phyloP scores from a whole-genome alignment of 257 asterid species.

The Oldenlandia corymbosa region DNA sequence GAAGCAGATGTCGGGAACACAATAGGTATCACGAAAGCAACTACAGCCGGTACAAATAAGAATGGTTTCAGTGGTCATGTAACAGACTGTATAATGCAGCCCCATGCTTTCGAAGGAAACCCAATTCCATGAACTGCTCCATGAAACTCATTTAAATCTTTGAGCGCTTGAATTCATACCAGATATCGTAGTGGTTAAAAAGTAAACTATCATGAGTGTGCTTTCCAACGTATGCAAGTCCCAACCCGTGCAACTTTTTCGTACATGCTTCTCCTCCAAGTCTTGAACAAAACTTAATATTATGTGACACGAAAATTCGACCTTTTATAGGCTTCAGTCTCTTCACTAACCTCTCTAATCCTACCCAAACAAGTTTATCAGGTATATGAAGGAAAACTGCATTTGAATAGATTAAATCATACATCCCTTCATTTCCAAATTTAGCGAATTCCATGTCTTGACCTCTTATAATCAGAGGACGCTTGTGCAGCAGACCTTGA shows the following conservation, averaged over 20 bases:
- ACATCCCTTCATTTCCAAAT: constrained; percentile 52
- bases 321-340: constrained; percentile 66
- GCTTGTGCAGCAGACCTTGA: constrained; percentile 72
- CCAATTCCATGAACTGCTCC: constrained; percentile 4
- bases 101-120: background rate
- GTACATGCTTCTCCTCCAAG: constrained; percentile 90
- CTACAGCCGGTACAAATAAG: background rate
- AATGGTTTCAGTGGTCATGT: background rate
- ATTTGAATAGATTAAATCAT: constrained; percentile 78
- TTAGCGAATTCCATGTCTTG: constrained; percentile 87
- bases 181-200: constrained; percentile 87
- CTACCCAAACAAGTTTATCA: constrained; percentile 84
- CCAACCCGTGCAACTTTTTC: constrained; percentile 49
- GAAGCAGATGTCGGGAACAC: background rate
- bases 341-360: constrained; percentile 60
- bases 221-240: constrained; percentile 76
- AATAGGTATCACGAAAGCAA: background rate
- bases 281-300: constrained; percentile 87
- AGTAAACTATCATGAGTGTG: constrained; percentile 87
- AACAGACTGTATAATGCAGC: background rate
- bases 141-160: constrained; percentile 26
- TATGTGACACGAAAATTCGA: constrained; percentile 84
- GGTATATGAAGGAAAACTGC: constrained; percentile 97
- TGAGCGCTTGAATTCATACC: constrained; percentile 75
- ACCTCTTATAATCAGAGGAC: constrained; percentile 79